Conservation (phyloP, 176 grass and related monocot species). For the Oryza officinalis region DNA sequence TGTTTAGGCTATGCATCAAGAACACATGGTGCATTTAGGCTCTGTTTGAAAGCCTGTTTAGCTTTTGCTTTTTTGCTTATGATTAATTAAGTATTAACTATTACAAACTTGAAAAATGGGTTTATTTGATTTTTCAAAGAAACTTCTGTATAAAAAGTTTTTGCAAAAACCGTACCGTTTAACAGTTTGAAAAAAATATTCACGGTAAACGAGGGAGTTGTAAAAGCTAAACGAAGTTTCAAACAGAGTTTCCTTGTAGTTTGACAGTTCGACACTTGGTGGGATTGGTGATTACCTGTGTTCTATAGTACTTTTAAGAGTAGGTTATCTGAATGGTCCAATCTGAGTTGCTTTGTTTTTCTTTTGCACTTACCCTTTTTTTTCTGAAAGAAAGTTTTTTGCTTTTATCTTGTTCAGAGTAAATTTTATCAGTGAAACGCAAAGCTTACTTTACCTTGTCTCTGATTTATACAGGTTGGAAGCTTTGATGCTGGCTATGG, state of each 20-base stretch:
- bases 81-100: too few relatives aligned
- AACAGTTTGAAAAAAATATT: too few relatives aligned
- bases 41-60: background rate
- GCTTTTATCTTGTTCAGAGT: background rate
- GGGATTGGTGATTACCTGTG: background rate
- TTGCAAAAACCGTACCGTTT: too few relatives aligned
- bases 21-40: background rate
- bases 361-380: background rate
- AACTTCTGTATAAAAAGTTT: too few relatives aligned
- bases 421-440: background rate
- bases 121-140: too few relatives aligned
- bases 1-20: background rate
- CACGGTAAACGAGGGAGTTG: too few relatives aligned
- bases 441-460: background rate
- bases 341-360: background rate
- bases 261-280: background rate
- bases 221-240: too few relatives aligned
- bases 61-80: too few relatives aligned
- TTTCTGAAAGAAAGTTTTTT: background rate
- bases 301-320: background rate
- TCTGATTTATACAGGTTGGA: slow-evolving; percentile 57
- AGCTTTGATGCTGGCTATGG: slow-evolving; percentile 99
- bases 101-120: too few relatives aligned
- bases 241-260: too few relatives aligned
- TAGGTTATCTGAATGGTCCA: background rate